phyloP scores from a whole-genome alignment of 2,329 filamentous ascomycete species.

The Thelonectria rubi region DNA sequence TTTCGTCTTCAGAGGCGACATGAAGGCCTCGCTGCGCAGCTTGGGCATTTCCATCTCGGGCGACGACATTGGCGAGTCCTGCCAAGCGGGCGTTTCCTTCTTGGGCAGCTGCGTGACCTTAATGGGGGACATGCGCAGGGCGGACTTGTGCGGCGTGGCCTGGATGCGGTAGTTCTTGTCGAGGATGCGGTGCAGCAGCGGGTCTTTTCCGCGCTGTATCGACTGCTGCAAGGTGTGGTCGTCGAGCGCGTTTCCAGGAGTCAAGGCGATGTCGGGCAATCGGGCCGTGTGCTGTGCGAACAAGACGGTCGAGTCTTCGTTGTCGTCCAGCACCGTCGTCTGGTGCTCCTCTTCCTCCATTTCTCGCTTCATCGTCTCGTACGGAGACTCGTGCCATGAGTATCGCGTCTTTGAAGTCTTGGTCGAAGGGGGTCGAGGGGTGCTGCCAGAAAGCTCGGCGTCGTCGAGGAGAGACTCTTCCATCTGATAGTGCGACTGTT shows the following conservation, averaged over 20 bases:
- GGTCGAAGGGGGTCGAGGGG: conserved; percentile 66
- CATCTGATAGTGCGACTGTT: conserved; percentile 49
- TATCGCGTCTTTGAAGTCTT: conserved; percentile 62
- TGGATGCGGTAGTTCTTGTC: conserved; percentile 96
- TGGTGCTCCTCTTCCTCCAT: conserved; percentile 60
- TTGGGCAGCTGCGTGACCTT: conserved; percentile 49
- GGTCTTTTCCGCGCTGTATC: conserved; percentile 65
- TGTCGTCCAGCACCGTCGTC: conserved; percentile 48
- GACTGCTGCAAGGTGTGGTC: conserved; percentile 47
- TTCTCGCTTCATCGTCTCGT: conserved; percentile 76
- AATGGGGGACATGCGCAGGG: conserved; percentile 56
- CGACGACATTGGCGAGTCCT: conserved; percentile 72
- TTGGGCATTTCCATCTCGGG: conserved; percentile 84
- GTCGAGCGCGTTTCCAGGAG: conserved; percentile 61
- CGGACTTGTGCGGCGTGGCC: conserved; percentile 80
- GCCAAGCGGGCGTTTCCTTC: conserved; percentile 54
- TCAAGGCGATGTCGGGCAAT: conserved; percentile 70
- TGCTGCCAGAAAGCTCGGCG: conserved; percentile 70
- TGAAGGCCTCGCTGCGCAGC: conserved; percentile 85
- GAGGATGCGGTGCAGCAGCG: conserved; percentile 87
- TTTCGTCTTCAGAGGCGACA: conserved; percentile 70
- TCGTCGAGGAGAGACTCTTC: conserved; percentile 77
- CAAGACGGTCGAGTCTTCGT: conserved; percentile 59
- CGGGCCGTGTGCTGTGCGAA: conserved; percentile 63
- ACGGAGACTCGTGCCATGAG: conserved; percentile 77